Conservation (phyloP, 2,329 filamentous ascomycete species). For the Microascus cirrosus region DNA sequence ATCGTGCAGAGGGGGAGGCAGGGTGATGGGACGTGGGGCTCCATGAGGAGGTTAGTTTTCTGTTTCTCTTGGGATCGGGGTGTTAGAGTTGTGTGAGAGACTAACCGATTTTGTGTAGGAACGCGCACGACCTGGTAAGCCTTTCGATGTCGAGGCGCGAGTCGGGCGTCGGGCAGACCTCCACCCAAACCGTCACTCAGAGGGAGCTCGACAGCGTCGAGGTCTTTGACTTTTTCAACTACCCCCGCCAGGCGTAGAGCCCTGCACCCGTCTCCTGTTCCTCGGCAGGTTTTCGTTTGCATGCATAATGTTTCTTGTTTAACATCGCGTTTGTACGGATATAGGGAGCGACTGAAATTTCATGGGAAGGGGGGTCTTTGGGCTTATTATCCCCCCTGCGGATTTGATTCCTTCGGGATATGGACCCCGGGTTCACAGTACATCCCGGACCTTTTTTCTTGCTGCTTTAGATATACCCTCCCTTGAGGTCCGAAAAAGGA, state of each 20-base stretch:
- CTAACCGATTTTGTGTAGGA: conserved; percentile 7
- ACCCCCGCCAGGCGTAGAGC: conserved; percentile 13
- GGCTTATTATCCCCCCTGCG: no score
- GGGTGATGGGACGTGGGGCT: conserved; percentile 22
- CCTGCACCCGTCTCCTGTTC: no score
- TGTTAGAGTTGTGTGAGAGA: background rate
- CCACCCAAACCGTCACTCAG: conserved; percentile 24
- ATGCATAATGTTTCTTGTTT: no score
- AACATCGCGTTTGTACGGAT: no score
- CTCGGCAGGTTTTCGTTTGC: no score
- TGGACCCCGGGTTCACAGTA: no score
- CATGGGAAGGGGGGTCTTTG: no score
- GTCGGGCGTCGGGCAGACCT: conserved; percentile 24
- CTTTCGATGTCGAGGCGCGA: conserved; percentile 22
- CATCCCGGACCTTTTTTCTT: no score
- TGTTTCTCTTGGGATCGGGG: background rate
- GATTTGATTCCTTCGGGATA: no score
- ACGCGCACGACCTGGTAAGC: conserved; percentile 25
- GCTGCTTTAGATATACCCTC: no score
- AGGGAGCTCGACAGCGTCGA: conserved; percentile 31
- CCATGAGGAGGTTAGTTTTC: conserved; percentile 23
- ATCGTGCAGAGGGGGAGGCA: conserved; percentile 23
- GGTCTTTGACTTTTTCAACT: conserved; percentile 33
- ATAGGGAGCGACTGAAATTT: no score
- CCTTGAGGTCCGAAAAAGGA: no score